Evolutionary conservation across 1,139 yeast genomes (phyloP), one percentile per base, ranked within the genome.

Genomic region (Scheffersomyces insectosa): DNA sequence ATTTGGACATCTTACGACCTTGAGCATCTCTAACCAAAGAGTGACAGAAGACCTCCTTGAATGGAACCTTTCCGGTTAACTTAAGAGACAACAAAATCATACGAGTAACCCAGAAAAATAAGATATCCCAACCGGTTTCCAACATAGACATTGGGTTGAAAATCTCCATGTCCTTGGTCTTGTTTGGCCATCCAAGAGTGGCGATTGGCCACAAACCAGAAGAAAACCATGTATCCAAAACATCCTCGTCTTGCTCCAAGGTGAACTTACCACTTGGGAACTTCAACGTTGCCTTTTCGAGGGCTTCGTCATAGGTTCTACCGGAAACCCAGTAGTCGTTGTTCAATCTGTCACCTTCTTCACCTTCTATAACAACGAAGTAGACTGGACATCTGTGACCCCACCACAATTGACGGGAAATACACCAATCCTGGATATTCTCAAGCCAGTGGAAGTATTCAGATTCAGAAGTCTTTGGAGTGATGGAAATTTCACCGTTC

Each of bases 371-470:
- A 42, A 77, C 73, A 49, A 91, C 89, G 56, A 89, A 89, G 72
- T 95, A 93, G 39, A 88, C 97, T 20, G 99, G 99, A 70, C 97
- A 89, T 74, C 98, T 84, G 74, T 93, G 99, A 54, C 99, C 99
- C 99, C 99, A 93, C 99, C 99, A 93, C 61, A 93, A 80, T 75
- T 93, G 99, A 72, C 99, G 88, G 28, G 98, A 93, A 52, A 93
- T 90, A 83, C 99, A 93, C 99, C 99, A 93, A 73, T 93, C 99
- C 75, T 95, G 98, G 55, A 91, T 87, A 68, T 90, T 88, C 65
- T 85, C 95, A 68, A 93, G 75, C 99, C 99, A 93, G 66, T 85
- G 89, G 84, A 85, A 87, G 70, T 86, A 93, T 72, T 93, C 99
- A 48, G 86, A 80, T 72, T 90, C 96, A 8, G 97, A 90, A 23